A percentile compares a stretch with the other conserved stretches of the same genome.
Evolutionary conservation across 139 green algal genomes (phyloP).

Genomic region (Micractinium sp.): DNA sequence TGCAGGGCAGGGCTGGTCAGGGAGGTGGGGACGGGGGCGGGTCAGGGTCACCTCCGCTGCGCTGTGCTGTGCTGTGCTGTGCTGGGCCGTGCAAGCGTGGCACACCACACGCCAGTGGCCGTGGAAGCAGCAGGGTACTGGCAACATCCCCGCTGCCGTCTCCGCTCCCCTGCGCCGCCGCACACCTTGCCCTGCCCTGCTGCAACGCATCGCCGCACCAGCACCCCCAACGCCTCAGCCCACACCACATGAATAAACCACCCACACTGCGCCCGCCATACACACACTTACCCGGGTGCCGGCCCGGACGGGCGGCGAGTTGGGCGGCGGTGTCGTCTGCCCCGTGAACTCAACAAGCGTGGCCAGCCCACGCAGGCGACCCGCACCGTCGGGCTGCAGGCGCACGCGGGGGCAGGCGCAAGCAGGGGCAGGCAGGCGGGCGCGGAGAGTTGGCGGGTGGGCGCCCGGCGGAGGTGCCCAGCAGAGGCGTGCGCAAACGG

Average conservation of each 20-base stretch:
- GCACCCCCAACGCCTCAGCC: neutral
- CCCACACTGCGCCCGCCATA: neutral
- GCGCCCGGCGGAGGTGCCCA: too few species aligned
- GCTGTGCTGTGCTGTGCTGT: neutral
- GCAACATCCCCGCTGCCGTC: neutral
- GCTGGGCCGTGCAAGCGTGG: too few species aligned
- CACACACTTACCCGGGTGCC: neutral
- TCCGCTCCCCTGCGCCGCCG: too few species aligned
- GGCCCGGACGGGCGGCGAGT: neutral
- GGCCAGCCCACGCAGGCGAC: slow-evolving; percentile 1
- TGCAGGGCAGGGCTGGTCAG: neutral
- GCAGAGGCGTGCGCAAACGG: too few species aligned
- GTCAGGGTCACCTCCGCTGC: neutral
- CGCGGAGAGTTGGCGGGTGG: too few species aligned
- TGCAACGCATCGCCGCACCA: neutral
- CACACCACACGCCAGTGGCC: too few species aligned
- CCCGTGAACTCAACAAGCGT: slow-evolving; percentile 10
- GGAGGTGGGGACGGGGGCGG: neutral
- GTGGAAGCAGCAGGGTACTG: neutral
- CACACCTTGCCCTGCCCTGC: too few species aligned
- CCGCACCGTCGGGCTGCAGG: neutral
- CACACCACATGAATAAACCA: neutral
- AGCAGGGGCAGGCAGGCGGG: neutral
- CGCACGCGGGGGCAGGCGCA: neutral
- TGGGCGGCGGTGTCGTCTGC: neutral